Percentiles rank a stretch among this genome's conserved stretches.
phyloP scores from a whole-genome alignment of 2,329 filamentous ascomycete genomes.

The Gremmenia infestans region DNA sequence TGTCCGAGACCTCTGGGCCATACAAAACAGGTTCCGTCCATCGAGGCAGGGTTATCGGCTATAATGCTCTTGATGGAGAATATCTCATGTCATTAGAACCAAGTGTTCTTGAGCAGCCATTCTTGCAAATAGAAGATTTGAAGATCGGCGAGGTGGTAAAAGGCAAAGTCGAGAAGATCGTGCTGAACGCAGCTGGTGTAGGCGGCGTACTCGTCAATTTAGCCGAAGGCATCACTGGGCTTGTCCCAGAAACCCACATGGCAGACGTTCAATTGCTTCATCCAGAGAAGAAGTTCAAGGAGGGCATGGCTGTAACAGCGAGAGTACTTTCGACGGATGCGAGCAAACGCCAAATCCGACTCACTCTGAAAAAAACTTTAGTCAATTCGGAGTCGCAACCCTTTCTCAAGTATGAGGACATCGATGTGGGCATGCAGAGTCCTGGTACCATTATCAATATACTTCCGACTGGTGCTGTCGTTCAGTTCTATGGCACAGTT shows the following conservation, averaged over 20 bases:
- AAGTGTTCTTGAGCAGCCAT: conserved; percentile 78
- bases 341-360: conserved; percentile 69
- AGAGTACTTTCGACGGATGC: conserved; percentile 77
- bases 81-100: conserved; percentile 83
- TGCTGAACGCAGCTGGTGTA: conserved; percentile 73
- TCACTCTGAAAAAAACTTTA: conserved; percentile 92
- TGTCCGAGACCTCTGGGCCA: conserved; percentile 71
- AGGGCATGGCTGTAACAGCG: conserved; percentile 78
- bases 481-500: conserved; percentile 85
- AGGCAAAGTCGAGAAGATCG: conserved; percentile 77
- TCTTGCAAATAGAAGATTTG: conserved; percentile 87
- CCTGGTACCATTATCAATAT: conserved; percentile 86
- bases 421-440: conserved; percentile 69
- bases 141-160: conserved; percentile 75
- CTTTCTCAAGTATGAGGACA: conserved; percentile 71
- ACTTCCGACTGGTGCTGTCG: conserved; percentile 70
- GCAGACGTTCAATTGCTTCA: conserved; percentile 84
- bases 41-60: conserved; percentile 76
- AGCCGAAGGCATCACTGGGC: conserved; percentile 80
- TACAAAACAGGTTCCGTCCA: conserved; percentile 77
- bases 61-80: conserved; percentile 79
- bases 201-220: conserved; percentile 78
- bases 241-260: conserved; percentile 83
- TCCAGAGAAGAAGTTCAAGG: conserved; percentile 93
- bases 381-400: conserved; percentile 82